A percentile compares a stretch with the other conserved stretches of the same genome.
Conservation (phyloP, 495 filamentous ascomycete species). For the Amniculicola lignicola region DNA sequence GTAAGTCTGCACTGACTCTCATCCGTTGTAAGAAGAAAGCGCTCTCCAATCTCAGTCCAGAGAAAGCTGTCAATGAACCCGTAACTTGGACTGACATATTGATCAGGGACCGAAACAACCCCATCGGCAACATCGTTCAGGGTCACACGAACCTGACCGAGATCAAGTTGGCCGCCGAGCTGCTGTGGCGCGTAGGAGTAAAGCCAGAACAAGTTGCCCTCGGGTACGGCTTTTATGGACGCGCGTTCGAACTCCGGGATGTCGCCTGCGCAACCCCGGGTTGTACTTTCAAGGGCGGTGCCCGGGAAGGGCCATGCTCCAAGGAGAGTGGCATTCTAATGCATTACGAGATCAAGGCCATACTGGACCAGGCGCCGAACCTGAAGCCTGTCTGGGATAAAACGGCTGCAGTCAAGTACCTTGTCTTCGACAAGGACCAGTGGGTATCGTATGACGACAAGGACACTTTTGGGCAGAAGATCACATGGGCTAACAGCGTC, state of each 20-base stretch:
- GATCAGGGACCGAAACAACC: background rate
- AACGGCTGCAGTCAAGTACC: too few relatives aligned
- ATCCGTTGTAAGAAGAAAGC: background rate
- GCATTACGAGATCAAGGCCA: background rate
- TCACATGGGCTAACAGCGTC: too few relatives aligned
- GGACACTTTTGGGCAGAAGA: too few relatives aligned
- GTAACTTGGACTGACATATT: too few relatives aligned
- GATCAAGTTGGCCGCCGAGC: background rate
- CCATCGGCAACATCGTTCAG: background rate
- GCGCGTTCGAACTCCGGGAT: background rate
- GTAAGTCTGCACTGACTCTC: too few relatives aligned
- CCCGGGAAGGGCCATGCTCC: background rate
- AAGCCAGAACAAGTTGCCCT: background rate
- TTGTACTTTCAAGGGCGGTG: background rate
- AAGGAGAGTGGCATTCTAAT: background rate
- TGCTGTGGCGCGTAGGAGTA: background rate
- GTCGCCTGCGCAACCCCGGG: background rate
- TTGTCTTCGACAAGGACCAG: too few relatives aligned
- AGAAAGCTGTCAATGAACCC: too few relatives aligned
- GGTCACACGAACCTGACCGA: background rate
- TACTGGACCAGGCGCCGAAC: too few relatives aligned
- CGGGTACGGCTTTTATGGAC: background rate
- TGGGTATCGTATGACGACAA: too few relatives aligned
- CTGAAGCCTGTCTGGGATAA: too few relatives aligned
- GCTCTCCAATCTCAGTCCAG: background rate